Percentiles rank a stretch among this genome's conserved stretches.
Conservation (phyloP, 129 eudicot species). For the Helianthus tuberosus region DNA sequence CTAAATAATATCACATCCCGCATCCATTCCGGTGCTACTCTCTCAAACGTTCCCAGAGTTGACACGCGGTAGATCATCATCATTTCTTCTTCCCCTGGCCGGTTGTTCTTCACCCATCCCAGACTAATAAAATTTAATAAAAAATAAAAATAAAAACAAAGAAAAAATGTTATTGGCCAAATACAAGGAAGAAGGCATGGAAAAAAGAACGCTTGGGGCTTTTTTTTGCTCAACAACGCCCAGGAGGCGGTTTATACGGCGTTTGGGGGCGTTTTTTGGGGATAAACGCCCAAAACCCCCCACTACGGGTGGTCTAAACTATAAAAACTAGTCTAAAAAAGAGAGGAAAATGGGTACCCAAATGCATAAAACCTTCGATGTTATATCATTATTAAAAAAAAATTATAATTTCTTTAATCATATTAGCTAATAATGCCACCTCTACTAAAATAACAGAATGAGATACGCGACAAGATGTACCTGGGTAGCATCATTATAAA, state of each 20-base stretch:
- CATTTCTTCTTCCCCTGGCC: constrained; percentile 49
- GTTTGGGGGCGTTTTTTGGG: constrained; percentile 9
- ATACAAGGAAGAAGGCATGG: not conserved
- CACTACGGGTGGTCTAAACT: not conserved
- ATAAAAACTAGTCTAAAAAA: not conserved
- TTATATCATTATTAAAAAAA: not conserved
- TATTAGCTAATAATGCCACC: not conserved
- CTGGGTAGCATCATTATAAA: constrained; percentile 26
- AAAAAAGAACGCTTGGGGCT: too few species aligned
- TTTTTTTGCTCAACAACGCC: too few species aligned
- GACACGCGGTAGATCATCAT: constrained; percentile 56
- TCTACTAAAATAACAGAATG: not conserved
- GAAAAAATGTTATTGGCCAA: too few species aligned
- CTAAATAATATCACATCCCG: constrained; percentile 63
- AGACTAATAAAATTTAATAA: constrained; percentile 36
- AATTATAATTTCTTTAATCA: not conserved
- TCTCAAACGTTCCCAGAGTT: constrained; percentile 88
- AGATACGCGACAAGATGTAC: constrained; percentile 33
- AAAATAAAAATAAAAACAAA: too few species aligned
- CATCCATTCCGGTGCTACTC: constrained; percentile 95
- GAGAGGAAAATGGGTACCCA: not conserved
- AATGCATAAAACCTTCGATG: not conserved
- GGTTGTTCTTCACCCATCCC: constrained; percentile 52
- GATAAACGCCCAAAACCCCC: not conserved
- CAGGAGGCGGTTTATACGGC: too few species aligned